Evolutionary conservation across 2,329 filamentous ascomycete species (phyloP), one percentile per base, ranked within the genome.

Genomic region (Trichocomaceae sp.): DNA sequence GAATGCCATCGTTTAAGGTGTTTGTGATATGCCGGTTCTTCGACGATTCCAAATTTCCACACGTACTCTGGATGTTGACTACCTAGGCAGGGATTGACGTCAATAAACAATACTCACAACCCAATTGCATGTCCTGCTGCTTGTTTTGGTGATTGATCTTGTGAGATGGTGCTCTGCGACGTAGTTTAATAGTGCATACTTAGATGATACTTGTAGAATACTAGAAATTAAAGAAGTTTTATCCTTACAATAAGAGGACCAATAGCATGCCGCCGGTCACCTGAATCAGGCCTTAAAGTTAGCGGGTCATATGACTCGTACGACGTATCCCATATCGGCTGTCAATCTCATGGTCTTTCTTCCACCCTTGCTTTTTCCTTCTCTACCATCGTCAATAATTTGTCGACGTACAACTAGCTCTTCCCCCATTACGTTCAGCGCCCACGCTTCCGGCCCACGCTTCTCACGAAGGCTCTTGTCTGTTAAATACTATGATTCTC

Each of bases 351-450:
- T n/a, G n/a, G n/a, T n/a, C n/a, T n/a, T n/a, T n/a, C n/a, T n/a
- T n/a, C 42, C 48, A 29, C 53, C 41, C 41, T 52, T 52, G 50
- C 50, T 39, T 29, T 22, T 37, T 52, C 20, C n/a, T n/a, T 51
- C 31, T 33, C 23, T 22, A 23, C 50, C 26, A 44, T 20, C 20
- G 20, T 41, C 39, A 41, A 41, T 41, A 6, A 41, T 41, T 41
- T 41, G 20, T 19, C 39, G 15, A 15, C 39, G 20, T 20, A 41
- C 9, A 5, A 41, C 39, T 41, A 41, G 39, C 39, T 19, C 39
- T 41, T 7, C 49, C 26, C 35, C 8, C 22, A 39, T 22, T n/a
- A n/a, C 12, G 26, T 12, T 33, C 29, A 33, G 29, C 29, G 8
- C 29, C 29, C 29, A 33, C 29, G 29, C 29, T 33, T 9, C 12